Percentiles rank a stretch among this genome's conserved stretches.
phyloP scores from a whole-genome alignment of 2,329 filamentous ascomycete species.

The Ophiosphaerella korrae region DNA sequence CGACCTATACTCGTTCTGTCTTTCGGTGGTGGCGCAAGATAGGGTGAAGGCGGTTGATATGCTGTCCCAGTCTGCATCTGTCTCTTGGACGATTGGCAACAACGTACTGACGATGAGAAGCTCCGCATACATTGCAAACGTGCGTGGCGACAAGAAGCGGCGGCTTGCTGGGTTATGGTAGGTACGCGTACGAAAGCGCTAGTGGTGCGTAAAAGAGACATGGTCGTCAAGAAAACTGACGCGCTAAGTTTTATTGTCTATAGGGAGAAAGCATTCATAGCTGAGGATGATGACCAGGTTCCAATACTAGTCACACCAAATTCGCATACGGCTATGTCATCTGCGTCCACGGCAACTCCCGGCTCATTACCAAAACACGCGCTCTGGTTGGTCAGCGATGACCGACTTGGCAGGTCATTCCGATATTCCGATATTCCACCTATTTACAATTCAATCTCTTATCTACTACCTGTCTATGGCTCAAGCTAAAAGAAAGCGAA shows the following conservation, averaged over 20 bases:
- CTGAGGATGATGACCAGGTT: not conserved
- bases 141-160: constrained; percentile 31
- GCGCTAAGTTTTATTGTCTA: not conserved
- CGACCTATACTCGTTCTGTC: constrained; percentile 53
- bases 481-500: too few species aligned
- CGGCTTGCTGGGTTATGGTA: constrained; percentile 30
- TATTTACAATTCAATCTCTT: too few species aligned
- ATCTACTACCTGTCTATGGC: too few species aligned
- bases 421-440: too few species aligned
- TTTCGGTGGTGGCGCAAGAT: constrained; percentile 54
- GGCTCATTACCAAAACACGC: too few species aligned
- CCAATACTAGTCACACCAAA: not conserved
- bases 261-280: too few species aligned
- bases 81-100: constrained; percentile 43
- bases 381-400: too few species aligned
- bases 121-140: constrained; percentile 54
- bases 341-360: too few species aligned
- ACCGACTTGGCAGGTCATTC: too few species aligned
- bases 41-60: constrained; percentile 65
- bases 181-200: constrained; percentile 30
- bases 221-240: constrained; percentile 17
- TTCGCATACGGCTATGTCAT: too few species aligned
- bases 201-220: constrained; percentile 40
- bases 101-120: constrained; percentile 49
- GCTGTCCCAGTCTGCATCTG: constrained; percentile 68